phyloP scores from a whole-genome alignment of 106 monocot genomes.

The Posidonia australis region DNA sequence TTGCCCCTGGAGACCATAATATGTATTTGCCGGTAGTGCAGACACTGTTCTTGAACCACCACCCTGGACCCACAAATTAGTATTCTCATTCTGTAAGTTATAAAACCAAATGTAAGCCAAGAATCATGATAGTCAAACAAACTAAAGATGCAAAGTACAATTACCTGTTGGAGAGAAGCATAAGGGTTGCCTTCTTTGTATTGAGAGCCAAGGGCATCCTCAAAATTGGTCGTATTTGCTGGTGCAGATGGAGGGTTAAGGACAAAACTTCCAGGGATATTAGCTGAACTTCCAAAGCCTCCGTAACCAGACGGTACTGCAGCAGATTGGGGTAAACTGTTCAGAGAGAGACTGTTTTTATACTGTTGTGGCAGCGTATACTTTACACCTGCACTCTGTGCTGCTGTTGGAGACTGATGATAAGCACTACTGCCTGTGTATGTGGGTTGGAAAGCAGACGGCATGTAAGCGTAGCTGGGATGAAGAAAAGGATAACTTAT shows the following conservation, averaged over 20 bases:
- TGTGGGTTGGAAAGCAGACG: conserved; percentile 76
- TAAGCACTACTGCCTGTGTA: conserved; percentile 55
- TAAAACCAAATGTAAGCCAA: not conserved
- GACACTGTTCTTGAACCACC: conserved; percentile 63
- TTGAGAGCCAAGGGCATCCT: conserved; percentile 53
- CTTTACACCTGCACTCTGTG: conserved; percentile 45
- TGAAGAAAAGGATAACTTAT: conserved; percentile 76
- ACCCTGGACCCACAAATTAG: conserved; percentile 71
- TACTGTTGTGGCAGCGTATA: conserved; percentile 87
- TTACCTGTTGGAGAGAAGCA: conserved; percentile 57
- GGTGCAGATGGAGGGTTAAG: conserved; percentile 44
- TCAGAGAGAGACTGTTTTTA: conserved; percentile 49
- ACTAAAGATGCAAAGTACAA: not conserved
- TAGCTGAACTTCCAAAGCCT: conserved; percentile 60
- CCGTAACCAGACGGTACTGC: conserved; percentile 53
- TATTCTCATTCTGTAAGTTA: conserved; percentile 47
- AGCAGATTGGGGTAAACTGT: conserved; percentile 54
- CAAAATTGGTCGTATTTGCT: conserved; percentile 45
- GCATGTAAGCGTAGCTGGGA: conserved; percentile 66
- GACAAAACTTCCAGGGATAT: conserved; percentile 46
- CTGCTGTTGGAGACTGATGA: conserved; percentile 60
- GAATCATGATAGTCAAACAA: not conserved
- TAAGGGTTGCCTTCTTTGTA: conserved; percentile 70
- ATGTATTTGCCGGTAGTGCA: conserved; percentile 56
- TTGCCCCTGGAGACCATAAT: conserved; percentile 68